Evolutionary conservation across 2,329 filamentous ascomycete species (phyloP), one percentile per base, ranked within the genome.

Genomic region (Clarireedia homoeocarpa): DNA sequence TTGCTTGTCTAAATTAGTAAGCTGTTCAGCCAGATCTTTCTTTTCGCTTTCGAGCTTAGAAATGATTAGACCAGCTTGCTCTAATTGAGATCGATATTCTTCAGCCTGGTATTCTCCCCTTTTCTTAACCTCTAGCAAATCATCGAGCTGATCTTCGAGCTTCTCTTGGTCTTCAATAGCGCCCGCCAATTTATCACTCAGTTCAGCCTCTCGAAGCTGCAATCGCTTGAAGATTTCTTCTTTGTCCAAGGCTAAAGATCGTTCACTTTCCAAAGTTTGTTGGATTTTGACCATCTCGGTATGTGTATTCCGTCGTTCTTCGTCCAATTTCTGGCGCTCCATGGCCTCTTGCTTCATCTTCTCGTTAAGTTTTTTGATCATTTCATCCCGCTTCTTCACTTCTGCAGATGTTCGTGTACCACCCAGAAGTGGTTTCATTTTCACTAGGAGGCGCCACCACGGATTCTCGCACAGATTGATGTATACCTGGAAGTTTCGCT

Each of bases 221-320:
- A 99, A 77, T n/a, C 95, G 84, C 69, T 92, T 95, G 77, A 97
- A 99, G 58, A 99, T 99, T 67, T 99, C 94, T 69, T 99, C 95
- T 70, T 99, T 99, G 72, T 99, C 94, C 5, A 99, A 76, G 1
- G 94, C 94, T 44, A 99, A 78, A n/a, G 92, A 89, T 50, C 94
- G 84, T 72, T 99, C 95, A 62, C 91, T 96, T 71, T 99, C 95
- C 2, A 99, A 78, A 0, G 89, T 95, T 65, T 97, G 90, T 69
- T 96, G 91, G 48, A 97, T 89, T 34, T 88, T 85, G 63, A 91
- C 82, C 66, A 96, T 86, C 66, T 99, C 94, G 14, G 85, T 78
- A 63, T 97, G 88, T 2, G 89, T 88, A 59, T 91, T 88, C 44
- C 94, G 82, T 34, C 91, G 83, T 64, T 99, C 94, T 55, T 99